Evolutionary conservation across 208 protist genomes (phyloP), one percentile per base, ranked within the genome.

Genomic region (Trypanosoma congolense): DNA sequence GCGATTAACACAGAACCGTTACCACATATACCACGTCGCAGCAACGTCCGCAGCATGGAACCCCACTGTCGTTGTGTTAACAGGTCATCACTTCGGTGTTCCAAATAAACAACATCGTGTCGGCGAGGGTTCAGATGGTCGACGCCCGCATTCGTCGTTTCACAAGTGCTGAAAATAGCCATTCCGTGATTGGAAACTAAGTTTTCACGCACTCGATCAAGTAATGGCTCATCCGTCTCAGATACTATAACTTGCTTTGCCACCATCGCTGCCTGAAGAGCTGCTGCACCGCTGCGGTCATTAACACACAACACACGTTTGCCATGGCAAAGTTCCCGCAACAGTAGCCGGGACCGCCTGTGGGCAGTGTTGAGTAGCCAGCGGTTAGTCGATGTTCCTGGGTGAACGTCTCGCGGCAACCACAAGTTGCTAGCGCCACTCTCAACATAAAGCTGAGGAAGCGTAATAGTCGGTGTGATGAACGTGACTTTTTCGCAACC

Each of bases 281-380:
- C 35, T 6, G 80, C 79, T 9, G 72, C 53, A 3, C 75, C 87
- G 47, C 79, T 70, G 28, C 82, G 79, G 51, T 95, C 87, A 60
- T 89, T 76, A 12, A 95, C 52, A 28, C 79, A 87, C 22, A 92
- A 61, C 21, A 92, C 81, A 12, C 76, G 76, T 50, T 85, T 90
- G 21, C 80, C 75, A 16, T 57, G 48, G 25, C 67, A 66, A 0
- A 90, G 36, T 31, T 90, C 84, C 10, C 87, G 81, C 38, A 95
- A 51, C 61, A 92, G 56, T 29, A 58, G 60, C 0, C 87, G 78
- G 19, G 72, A 56, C 22, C 84, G 66, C 14, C 87, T 78, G 58
- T 91, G 75, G 0, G 87, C 80, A 0, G 80, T 57, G 58, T 88
- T 77, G 16, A 95, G 9, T 24, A 92, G 70, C 28, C 72, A 72